A percentile compares a stretch with the other conserved stretches of the same genome.
phyloP scores from a whole-genome alignment of 2,329 filamentous ascomycete genomes.

The Thermoascus crustaceus region DNA sequence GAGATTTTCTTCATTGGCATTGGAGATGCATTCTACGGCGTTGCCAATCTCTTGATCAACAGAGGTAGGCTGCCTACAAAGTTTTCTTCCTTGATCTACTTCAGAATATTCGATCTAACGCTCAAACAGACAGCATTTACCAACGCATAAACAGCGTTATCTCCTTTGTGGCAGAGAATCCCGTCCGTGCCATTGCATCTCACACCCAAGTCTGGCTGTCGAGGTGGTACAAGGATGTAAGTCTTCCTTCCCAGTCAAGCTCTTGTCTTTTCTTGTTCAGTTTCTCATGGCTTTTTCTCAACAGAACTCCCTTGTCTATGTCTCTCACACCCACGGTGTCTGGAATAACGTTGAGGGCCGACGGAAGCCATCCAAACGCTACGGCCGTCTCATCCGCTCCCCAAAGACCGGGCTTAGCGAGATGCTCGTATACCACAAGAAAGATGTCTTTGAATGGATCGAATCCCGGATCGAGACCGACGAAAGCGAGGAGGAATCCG shows the following conservation, averaged over 20 bases:
- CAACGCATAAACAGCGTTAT: constrained; percentile 62
- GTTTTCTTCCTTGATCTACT: neutral
- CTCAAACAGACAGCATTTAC: constrained; percentile 48
- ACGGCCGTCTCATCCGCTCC: constrained; percentile 46
- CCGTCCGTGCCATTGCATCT: constrained; percentile 71
- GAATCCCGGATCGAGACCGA: constrained; percentile 25
- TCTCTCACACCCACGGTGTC: constrained; percentile 65
- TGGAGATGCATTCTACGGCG: constrained; percentile 77
- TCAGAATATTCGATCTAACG: constrained; percentile 5
- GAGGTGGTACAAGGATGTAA: constrained; percentile 68
- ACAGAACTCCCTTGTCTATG: constrained; percentile 67
- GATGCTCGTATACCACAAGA: constrained; percentile 48
- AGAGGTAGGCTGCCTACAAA: constrained; percentile 54
- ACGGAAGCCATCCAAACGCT: constrained; percentile 49
- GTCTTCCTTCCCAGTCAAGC: constrained; percentile 8
- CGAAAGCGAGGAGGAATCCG: constrained; percentile 20
- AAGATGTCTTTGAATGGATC: constrained; percentile 43
- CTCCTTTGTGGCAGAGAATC: constrained; percentile 69
- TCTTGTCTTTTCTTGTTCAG: neutral
- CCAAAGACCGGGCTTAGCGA: constrained; percentile 41
- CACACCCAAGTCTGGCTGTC: constrained; percentile 60
- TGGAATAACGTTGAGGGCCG: constrained; percentile 59
- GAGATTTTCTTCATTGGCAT: constrained; percentile 81
- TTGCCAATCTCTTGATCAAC: constrained; percentile 71
- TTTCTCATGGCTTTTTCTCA: neutral